These are phyloP conservation scores for Annulohypoxylon maeteangense DNA, from an alignment of 495 filamentous ascomycete species.

Conservation along the genomic window DNA sequence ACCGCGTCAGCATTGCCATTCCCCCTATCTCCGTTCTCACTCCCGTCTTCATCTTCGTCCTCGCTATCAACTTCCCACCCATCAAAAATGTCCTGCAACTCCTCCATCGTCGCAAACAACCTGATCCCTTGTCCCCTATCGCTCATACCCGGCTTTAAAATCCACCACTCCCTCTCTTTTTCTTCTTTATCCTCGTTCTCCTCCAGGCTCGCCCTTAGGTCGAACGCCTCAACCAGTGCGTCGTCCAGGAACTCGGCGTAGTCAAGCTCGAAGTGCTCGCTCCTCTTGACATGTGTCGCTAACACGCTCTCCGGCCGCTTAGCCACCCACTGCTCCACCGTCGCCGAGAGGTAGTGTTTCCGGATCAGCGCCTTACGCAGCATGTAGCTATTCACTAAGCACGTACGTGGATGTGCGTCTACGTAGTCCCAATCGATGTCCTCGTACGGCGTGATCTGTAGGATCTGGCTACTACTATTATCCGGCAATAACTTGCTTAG, in stretches of 20 bases:
- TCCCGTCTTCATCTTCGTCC: slow-evolving; percentile 66
- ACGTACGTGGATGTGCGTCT: slow-evolving; percentile 66
- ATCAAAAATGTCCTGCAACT: slow-evolving; percentile 86
- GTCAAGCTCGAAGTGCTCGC: slow-evolving; percentile 89
- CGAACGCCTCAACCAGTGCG: slow-evolving; percentile 86
- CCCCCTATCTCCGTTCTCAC: slow-evolving; percentile 44
- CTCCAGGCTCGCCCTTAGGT: slow-evolving; percentile 78
- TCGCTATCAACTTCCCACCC: slow-evolving; percentile 82
- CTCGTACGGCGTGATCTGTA: slow-evolving; percentile 92
- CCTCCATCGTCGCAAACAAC: slow-evolving; percentile 83
- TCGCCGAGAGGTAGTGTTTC: slow-evolving; percentile 90
- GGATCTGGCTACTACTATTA: slow-evolving; percentile 58
- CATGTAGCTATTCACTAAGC: slow-evolving; percentile 82
- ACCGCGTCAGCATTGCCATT: background rate
- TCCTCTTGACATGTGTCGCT: slow-evolving; percentile 72
- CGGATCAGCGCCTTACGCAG: slow-evolving; percentile 98
- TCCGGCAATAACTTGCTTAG: slow-evolving; percentile 47
- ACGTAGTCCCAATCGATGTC: slow-evolving; percentile 81
- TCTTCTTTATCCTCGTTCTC: slow-evolving; percentile 62
- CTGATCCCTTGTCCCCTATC: slow-evolving; percentile 93
- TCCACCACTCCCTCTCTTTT: slow-evolving; percentile 89
- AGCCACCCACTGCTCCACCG: slow-evolving; percentile 78
- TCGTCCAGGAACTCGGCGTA: slow-evolving; percentile 97
- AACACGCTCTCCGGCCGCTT: slow-evolving; percentile 82
- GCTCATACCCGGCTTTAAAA: slow-evolving; percentile 96